These are phyloP conservation scores for Citrus glauca DNA, from an alignment of 345 rosid genomes.

Conservation along the genomic window DNA sequence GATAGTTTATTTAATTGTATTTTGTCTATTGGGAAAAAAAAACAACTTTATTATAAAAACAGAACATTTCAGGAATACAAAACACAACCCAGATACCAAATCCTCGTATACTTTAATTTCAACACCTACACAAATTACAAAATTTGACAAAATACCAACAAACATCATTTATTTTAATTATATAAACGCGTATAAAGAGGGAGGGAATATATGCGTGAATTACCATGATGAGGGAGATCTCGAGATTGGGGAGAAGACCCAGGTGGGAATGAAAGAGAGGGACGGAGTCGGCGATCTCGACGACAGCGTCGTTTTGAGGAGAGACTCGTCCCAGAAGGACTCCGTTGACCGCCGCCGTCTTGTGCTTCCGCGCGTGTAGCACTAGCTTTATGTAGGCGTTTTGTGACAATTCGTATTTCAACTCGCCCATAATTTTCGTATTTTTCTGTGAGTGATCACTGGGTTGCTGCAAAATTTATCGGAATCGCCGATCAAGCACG, in stretches of 20 bases:
- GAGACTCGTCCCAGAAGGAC: slow-evolving; percentile 63
- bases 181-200: not conserved
- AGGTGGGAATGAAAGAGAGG: slow-evolving; percentile 91
- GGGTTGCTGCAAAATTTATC: not conserved
- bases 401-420: slow-evolving; percentile 74
- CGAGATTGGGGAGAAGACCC: slow-evolving; percentile 85
- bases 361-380: slow-evolving; percentile 79
- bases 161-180: not conserved
- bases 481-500: not conserved
- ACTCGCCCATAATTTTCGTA: slow-evolving; percentile 41
- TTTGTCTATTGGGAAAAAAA: not conserved
- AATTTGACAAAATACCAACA: not conserved
- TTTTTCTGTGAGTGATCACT: not conserved
- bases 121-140: not conserved
- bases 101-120: not conserved
- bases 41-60: not conserved
- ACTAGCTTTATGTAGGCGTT: slow-evolving; percentile 84
- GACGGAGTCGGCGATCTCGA: slow-evolving; percentile 81
- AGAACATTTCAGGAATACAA: not conserved
- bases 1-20: not conserved
- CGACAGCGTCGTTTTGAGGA: slow-evolving; percentile 38
- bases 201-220: not conserved
- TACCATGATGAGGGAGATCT: slow-evolving; percentile 93
- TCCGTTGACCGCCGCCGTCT: slow-evolving; percentile 83
- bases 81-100: not conserved